These are phyloP conservation scores for Termitomyces sp. DNA, from an alignment of 768 basidiomycete genomes.

Conservation along the genomic window DNA sequence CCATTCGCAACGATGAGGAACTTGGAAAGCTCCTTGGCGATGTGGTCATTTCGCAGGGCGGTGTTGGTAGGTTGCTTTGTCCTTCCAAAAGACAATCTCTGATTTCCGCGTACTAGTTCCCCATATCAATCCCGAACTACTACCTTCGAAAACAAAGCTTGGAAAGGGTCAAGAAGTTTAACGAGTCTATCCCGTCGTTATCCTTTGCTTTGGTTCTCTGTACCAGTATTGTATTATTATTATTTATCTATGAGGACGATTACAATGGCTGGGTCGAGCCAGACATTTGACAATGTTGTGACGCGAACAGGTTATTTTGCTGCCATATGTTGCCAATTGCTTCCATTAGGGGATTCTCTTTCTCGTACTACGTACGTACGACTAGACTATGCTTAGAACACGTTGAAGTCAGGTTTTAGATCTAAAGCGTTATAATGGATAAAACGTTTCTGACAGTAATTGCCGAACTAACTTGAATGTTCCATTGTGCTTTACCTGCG, in stretches of 20 bases:
- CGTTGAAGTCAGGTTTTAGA: too few species aligned
- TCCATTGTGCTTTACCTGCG: not conserved
- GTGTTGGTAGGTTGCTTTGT: conserved; percentile 45
- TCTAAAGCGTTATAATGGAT: too few species aligned
- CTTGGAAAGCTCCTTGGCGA: conserved; percentile 78
- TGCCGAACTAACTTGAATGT: not conserved
- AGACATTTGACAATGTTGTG: too few species aligned
- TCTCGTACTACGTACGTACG: too few species aligned
- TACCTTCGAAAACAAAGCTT: conserved; percentile 36
- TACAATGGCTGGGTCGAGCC: too few species aligned
- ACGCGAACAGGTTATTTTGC: too few species aligned
- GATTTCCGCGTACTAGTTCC: conserved; percentile 17
- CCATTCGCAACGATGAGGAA: conserved; percentile 82
- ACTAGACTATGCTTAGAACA: too few species aligned
- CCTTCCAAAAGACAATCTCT: not conserved
- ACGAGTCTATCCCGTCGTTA: not conserved
- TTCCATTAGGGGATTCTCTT: too few species aligned
- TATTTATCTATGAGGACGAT: conserved; percentile 8
- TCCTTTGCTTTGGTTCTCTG: conserved; percentile 6
- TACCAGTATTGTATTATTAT: conserved; percentile 15
- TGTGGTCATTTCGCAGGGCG: conserved; percentile 89
- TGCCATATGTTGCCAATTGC: too few species aligned
- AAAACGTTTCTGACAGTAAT: too few species aligned
- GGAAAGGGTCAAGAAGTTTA: conserved; percentile 23
- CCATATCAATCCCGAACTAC: conserved; percentile 33